phyloP scores from a whole-genome alignment of 2,329 filamentous ascomycete genomes.

The Cordyceps fumosorosea region DNA sequence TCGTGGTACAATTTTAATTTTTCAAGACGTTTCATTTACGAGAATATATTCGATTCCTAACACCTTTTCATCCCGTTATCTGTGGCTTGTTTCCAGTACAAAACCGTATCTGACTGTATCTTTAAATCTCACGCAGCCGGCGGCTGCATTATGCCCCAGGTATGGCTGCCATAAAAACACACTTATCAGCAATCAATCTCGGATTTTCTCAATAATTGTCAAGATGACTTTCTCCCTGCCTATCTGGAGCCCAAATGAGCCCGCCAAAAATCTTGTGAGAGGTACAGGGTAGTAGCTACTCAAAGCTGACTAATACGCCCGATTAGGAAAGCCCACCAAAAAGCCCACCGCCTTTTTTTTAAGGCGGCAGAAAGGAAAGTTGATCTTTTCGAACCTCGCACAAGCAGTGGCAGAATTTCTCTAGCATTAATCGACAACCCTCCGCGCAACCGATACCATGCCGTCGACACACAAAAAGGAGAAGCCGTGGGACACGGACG shows the following conservation, averaged over 20 bases:
- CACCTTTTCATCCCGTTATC: too few species aligned
- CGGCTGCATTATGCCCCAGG: too few species aligned
- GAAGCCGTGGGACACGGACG: constrained; percentile 93
- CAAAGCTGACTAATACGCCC: neutral
- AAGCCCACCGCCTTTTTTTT: constrained; percentile 13
- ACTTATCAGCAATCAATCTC: too few species aligned
- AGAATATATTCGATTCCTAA: too few species aligned
- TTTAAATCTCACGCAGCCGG: too few species aligned
- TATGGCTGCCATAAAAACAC: too few species aligned
- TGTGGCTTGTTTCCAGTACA: too few species aligned
- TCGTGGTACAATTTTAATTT: neutral
- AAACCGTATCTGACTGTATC: too few species aligned
- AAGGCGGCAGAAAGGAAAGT: constrained; percentile 8
- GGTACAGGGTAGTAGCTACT: neutral
- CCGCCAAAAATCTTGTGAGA: neutral
- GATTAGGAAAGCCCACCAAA: neutral
- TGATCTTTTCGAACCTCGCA: constrained; percentile 13
- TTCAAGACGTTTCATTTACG: neutral
- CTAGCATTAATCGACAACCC: neutral
- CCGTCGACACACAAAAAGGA: constrained; percentile 84
- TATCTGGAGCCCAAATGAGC: neutral
- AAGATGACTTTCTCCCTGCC: too few species aligned
- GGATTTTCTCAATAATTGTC: too few species aligned
- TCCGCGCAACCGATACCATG: constrained; percentile 41
- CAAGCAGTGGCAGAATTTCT: neutral